phyloP scores from a whole-genome alignment of 805 yeast species.

The Wickerhamiella kazuoi region DNA sequence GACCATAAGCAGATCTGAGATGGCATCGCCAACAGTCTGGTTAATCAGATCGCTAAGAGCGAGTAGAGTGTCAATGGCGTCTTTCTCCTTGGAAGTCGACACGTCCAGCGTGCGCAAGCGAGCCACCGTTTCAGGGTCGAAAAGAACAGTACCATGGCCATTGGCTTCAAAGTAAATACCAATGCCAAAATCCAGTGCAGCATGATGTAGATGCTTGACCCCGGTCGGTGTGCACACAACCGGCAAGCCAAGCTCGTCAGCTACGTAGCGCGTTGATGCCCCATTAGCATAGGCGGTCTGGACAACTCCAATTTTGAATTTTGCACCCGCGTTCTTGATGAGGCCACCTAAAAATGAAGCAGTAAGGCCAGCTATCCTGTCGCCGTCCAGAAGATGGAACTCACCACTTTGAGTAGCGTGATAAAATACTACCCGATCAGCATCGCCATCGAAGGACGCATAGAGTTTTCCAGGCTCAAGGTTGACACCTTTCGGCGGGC shows the following conservation, averaged over 20 bases:
- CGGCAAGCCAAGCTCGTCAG: conserved; percentile 45
- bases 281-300: conserved; percentile 99
- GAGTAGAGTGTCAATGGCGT: conserved; percentile 37
- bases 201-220: conserved; percentile 90
- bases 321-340: conserved; percentile 28
- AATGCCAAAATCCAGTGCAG: conserved; percentile 65
- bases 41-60: conserved; percentile 59
- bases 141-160: conserved; percentile 95
- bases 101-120: conserved; percentile 24
- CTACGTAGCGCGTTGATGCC: conserved; percentile 58
- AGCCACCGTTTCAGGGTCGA: conserved; percentile 36
- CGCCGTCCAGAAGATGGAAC: conserved; percentile 58
- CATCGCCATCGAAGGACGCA: conserved; percentile 93
- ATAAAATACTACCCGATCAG: conserved; percentile 79
- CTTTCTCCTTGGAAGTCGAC: conserved; percentile 27
- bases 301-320: conserved; percentile 54
- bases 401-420: conserved; percentile 19
- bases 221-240: conserved; percentile 89
- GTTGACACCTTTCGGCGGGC: conserved; percentile 43
- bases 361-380: conserved; percentile 72
- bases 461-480: conserved; percentile 34
- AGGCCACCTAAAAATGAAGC: conserved; percentile 44
- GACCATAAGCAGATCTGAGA: conserved; percentile 75
- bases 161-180: conserved; percentile 97
- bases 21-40: conserved; percentile 97